Percentiles rank a stretch among this genome's conserved stretches.
phyloP scores from a whole-genome alignment of 108 stramenopile genomes.

The Nitzschia sp. region DNA sequence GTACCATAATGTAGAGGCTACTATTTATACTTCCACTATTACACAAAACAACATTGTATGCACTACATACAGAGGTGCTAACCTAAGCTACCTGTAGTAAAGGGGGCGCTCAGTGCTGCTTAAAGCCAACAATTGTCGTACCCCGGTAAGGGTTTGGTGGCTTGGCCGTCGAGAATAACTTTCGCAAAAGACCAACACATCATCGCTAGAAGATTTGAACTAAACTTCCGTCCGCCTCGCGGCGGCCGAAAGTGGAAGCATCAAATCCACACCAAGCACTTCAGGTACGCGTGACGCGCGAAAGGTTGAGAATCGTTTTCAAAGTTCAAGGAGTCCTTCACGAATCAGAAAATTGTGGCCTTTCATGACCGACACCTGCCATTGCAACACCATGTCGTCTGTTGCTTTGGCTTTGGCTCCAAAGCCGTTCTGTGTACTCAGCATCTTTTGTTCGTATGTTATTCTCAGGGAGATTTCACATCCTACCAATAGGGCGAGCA shows the following conservation, averaged over 20 bases:
- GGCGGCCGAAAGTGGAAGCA: constrained; percentile 16
- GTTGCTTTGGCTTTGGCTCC: too few relatives aligned
- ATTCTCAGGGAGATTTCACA: too few relatives aligned
- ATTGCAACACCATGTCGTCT: too few relatives aligned
- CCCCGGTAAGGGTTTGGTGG: constrained; percentile 37
- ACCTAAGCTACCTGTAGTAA: not conserved
- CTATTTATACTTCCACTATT: not conserved
- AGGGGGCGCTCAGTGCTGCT: constrained; percentile 29
- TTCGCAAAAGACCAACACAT: constrained; percentile 14
- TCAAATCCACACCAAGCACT: constrained; percentile 32
- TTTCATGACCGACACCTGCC: too few relatives aligned
- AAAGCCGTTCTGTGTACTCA: too few relatives aligned
- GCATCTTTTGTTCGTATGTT: too few relatives aligned
- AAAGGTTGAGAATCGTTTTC: not conserved
- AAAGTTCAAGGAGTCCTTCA: not conserved
- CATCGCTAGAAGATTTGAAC: constrained; percentile 35
- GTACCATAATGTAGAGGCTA: constrained; percentile 16
- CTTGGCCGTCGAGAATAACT: constrained; percentile 13
- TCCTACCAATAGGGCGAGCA: too few relatives aligned
- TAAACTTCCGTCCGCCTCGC: constrained; percentile 23
- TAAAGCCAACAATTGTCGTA: constrained; percentile 30
- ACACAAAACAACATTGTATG: too few relatives aligned
- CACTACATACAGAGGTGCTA: not conserved
- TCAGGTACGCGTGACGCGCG: not conserved
- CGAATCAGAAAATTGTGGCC: not conserved